These are phyloP conservation scores for Malassezia furfur DNA, from an alignment of 1,284 basidiomycete genomes.

Conservation along the genomic window DNA sequence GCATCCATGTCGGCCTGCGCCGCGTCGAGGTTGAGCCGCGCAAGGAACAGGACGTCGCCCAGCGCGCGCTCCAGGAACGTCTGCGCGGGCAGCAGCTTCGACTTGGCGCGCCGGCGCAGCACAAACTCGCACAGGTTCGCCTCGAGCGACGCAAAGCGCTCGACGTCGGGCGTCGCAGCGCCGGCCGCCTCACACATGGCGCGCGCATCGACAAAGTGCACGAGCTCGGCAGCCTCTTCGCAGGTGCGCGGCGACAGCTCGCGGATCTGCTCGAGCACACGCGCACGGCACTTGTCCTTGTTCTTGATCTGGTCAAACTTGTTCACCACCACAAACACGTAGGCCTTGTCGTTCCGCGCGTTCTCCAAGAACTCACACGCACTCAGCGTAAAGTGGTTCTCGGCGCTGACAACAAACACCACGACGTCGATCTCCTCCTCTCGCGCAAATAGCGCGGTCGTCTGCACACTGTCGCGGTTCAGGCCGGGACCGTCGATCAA, in stretches of 20 bases:
- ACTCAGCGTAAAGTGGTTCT: constrained; percentile 96
- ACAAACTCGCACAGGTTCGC: constrained; percentile 89
- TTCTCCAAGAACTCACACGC: constrained; percentile 88
- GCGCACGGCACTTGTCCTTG: constrained; percentile 81
- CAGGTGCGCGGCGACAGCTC: constrained; percentile 83
- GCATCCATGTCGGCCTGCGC: constrained; percentile 70
- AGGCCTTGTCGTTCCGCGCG: constrained; percentile 93
- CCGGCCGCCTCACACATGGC: constrained; percentile 46
- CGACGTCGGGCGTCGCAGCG: constrained; percentile 53
- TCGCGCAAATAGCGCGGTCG: constrained; percentile 86
- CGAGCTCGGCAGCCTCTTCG: constrained; percentile 80
- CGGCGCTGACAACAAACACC: constrained; percentile 93
- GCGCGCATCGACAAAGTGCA: constrained; percentile 90
- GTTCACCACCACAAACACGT: constrained; percentile 97
- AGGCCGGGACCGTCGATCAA: constrained; percentile 97
- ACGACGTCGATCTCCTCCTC: constrained; percentile 98
- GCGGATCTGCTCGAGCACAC: constrained; percentile 88
- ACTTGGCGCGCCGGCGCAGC: constrained; percentile 84
- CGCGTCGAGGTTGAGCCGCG: constrained; percentile 73
- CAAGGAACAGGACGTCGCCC: constrained; percentile 76
- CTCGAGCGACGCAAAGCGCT: constrained; percentile 74
- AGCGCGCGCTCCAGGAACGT: constrained; percentile 85
- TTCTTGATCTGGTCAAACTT: constrained; percentile 92
- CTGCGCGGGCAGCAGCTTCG: constrained; percentile 88
- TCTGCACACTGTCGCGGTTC: constrained; percentile 90